Evolutionary conservation across 108 stramenopile genomes (phyloP).

Genomic region (Nannochloropsis granulata): DNA sequence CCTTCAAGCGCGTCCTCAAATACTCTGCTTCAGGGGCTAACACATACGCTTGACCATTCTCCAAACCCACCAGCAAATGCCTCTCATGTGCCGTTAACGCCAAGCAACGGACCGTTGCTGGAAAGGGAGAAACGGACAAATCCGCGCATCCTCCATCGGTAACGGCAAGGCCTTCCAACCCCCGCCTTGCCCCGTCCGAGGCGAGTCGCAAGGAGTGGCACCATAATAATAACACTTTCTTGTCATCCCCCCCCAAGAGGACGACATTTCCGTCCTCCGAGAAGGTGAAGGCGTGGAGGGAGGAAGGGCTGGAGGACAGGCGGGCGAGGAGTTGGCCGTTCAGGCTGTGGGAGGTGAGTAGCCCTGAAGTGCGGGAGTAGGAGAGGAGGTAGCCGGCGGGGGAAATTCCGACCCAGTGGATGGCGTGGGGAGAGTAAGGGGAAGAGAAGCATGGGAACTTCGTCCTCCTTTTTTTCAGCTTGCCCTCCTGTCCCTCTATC

Average conservation of each 20-base stretch:
- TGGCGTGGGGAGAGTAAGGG: not conserved
- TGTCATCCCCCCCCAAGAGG: not conserved
- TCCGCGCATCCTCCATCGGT: not conserved
- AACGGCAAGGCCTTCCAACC: not conserved
- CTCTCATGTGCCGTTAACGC: conserved; percentile 7
- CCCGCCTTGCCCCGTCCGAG: not conserved
- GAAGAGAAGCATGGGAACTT: not conserved
- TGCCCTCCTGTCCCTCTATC: not conserved
- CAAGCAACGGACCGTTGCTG: conserved; percentile 3
- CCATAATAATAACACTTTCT: not conserved
- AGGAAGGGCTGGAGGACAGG: conserved; percentile 34
- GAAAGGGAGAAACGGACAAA: not conserved
- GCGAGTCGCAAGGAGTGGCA: not conserved
- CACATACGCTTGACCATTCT: conserved; percentile 20
- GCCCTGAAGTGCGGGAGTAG: not conserved
- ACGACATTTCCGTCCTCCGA: not conserved
- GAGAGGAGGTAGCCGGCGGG: not conserved
- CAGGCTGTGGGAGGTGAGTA: not conserved
- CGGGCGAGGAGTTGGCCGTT: not conserved
- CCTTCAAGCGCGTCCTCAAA: conserved; percentile 9
- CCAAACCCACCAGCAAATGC: conserved; percentile 21
- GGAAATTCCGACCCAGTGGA: not conserved
- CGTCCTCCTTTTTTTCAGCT: not conserved
- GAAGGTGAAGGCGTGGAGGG: not conserved
- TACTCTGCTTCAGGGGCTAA: conserved; percentile 14